phyloP scores from a whole-genome alignment of 2,329 filamentous ascomycete genomes.

The Fonsecaea multimorphosa region DNA sequence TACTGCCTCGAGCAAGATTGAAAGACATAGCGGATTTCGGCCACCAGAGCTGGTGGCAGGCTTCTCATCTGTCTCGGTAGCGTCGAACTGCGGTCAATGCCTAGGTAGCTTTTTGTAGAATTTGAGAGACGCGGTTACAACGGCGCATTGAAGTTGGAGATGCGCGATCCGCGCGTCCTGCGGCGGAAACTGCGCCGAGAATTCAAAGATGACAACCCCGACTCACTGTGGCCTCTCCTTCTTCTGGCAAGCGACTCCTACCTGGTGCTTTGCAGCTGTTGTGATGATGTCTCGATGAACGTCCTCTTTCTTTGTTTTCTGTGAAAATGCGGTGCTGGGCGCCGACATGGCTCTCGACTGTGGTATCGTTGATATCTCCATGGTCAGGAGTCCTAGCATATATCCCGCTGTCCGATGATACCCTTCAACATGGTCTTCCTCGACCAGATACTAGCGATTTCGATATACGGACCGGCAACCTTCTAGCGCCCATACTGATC shows the following conservation, averaged over 20 bases:
- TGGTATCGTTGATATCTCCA: constrained; percentile 13
- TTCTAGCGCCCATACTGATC: constrained; percentile 85
- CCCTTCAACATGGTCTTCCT: constrained; percentile 70
- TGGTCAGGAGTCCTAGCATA: constrained; percentile 52
- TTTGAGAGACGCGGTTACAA: constrained; percentile 12
- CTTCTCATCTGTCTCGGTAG: constrained; percentile 17
- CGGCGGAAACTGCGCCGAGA: constrained; percentile 32
- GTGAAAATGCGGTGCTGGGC: constrained; percentile 24
- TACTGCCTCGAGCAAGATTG: constrained; percentile 33
- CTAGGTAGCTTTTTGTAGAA: not conserved
- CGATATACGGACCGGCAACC: constrained; percentile 73
- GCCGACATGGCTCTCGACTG: constrained; percentile 17
- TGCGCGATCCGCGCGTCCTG: constrained; percentile 7
- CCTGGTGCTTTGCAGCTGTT: not conserved
- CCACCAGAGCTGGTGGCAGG: constrained; percentile 30
- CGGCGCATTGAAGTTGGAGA: constrained; percentile 4
- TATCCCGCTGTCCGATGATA: constrained; percentile 72
- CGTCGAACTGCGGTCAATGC: not conserved
- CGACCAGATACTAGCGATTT: constrained; percentile 73
- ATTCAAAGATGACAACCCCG: not conserved
- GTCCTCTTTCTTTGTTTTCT: not conserved
- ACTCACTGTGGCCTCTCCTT: not conserved
- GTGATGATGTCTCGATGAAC: not conserved
- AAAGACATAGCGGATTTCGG: constrained; percentile 36
- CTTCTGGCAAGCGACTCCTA: not conserved